Conservation (phyloP, 805 yeast species). For the Danielia reshetovae region DNA sequence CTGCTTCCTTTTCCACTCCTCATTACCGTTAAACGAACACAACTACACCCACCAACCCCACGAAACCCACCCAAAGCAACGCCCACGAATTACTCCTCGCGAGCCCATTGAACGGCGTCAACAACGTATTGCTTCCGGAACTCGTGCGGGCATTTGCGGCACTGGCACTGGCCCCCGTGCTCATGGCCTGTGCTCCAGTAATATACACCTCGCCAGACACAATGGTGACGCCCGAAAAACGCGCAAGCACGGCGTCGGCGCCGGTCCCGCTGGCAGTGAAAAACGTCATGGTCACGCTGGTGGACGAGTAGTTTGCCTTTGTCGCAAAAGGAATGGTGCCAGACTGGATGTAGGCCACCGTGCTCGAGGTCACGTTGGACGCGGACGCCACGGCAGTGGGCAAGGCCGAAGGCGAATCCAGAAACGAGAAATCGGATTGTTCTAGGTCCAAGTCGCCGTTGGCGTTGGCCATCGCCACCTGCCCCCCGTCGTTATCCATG, state of each 20-base stretch:
- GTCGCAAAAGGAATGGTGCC: conserved; percentile 51
- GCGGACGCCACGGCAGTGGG: not conserved
- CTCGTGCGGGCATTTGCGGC: conserved; percentile 15
- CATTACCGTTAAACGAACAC: not conserved
- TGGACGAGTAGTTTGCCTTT: conserved; percentile 1
- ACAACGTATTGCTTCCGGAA: conserved; percentile 1
- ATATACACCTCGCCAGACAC: conserved; percentile 27
- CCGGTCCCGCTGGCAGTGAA: conserved; percentile 7
- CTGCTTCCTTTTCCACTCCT: too few species aligned
- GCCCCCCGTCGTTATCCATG: conserved; percentile 55
- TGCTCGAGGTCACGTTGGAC: conserved; percentile 14
- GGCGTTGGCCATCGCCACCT: conserved; percentile 55
- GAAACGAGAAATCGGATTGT: not conserved
- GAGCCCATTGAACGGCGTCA: conserved; percentile 3
- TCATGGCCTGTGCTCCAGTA: conserved; percentile 12
- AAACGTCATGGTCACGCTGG: conserved; percentile 9
- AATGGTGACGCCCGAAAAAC: conserved; percentile 23
- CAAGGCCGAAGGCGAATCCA: conserved; percentile 3
- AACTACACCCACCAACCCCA: not conserved
- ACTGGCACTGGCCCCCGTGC: conserved; percentile 10
- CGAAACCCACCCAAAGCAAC: conserved; percentile 1
- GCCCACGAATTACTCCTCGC: conserved; percentile 1
- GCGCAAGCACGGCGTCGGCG: conserved; percentile 19
- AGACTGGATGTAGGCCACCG: conserved; percentile 28
- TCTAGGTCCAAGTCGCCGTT: conserved; percentile 15